Percentiles rank a stretch among this genome's conserved stretches.
These are phyloP conservation scores for Lachnum nothofagi DNA, from an alignment of 2,329 filamentous ascomycete species.

Conservation along the genomic window DNA sequence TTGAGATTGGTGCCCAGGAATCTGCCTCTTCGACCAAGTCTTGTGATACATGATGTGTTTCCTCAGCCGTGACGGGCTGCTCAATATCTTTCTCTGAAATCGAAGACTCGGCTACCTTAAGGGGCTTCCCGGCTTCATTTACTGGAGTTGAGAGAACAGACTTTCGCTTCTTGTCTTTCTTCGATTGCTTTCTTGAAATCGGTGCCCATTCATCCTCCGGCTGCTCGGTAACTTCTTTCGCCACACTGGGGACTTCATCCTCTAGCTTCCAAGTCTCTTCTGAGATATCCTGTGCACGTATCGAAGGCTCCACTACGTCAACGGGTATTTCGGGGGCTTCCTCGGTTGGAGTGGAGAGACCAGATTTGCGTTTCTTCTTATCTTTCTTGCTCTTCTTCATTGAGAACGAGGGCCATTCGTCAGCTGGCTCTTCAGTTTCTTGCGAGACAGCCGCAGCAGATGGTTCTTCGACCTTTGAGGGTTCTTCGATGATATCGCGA, in stretches of 20 bases:
- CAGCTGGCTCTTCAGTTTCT: conserved; percentile 3
- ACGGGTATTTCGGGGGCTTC: neutral
- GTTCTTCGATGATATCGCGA: conserved; percentile 1
- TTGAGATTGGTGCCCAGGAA: conserved; percentile 1
- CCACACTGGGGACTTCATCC: neutral
- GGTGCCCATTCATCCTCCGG: conserved; percentile 2
- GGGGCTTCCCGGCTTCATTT: neutral
- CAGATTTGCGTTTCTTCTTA: conserved; percentile 21
- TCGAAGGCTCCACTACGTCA: neutral
- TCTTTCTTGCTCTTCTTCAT: conserved; percentile 25
- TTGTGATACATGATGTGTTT: neutral
- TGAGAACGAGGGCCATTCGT: conserved; percentile 14
- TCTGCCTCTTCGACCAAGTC: neutral
- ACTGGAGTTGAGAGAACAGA: too few relatives aligned
- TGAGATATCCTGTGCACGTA: neutral
- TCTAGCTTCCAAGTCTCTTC: conserved; percentile 1
- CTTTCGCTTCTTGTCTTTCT: conserved; percentile 37
- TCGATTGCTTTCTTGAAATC: conserved; percentile 8
- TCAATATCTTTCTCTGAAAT: neutral
- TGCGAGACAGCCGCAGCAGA: neutral
- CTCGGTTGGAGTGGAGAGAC: conserved; percentile 11
- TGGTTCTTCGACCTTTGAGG: neutral
- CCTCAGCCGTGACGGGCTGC: neutral
- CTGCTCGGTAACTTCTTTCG: neutral
- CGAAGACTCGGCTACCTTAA: neutral